Percentiles rank a stretch among this genome's conserved stretches.
Conservation (phyloP, 306 rosid species). For the Fagus sylvatica region DNA sequence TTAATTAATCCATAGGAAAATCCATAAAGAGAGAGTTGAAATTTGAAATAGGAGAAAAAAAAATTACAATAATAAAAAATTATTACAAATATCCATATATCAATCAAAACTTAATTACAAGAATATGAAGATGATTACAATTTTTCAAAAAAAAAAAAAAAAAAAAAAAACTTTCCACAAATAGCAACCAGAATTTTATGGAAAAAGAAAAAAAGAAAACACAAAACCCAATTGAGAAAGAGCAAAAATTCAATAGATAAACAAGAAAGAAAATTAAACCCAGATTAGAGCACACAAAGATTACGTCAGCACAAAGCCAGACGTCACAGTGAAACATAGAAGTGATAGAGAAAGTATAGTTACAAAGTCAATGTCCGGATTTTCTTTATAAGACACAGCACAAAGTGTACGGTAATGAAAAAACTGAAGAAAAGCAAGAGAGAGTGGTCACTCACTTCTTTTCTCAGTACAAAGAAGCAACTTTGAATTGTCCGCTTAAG, state of each 20-base stretch:
- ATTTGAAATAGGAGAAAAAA: background rate
- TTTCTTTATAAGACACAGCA: constrained; percentile 23
- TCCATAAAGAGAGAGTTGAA: background rate
- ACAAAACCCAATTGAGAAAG: constrained; percentile 21
- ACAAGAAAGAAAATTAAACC: constrained; percentile 17
- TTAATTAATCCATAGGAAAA: background rate
- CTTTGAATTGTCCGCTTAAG: constrained; percentile 26
- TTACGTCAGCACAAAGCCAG: constrained; percentile 3
- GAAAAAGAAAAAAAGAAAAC: constrained; percentile 31
- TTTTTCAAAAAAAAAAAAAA: background rate
- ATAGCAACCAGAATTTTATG: background rate
- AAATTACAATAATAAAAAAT: background rate
- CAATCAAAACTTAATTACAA: background rate
- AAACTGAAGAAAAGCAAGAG: constrained; percentile 7
- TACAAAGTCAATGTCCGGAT: constrained; percentile 20
- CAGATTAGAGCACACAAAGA: constrained; percentile 25
- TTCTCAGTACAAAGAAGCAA: constrained; percentile 37
- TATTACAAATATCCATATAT: background rate
- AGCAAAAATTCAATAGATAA: background rate
- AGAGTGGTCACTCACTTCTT: constrained; percentile 21
- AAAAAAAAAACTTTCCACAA: constrained; percentile 17
- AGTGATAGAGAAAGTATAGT: constrained; percentile 4
- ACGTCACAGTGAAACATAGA: constrained; percentile 3
- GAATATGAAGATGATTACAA: background rate
- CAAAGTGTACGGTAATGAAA: constrained; percentile 22